phyloP scores from a whole-genome alignment of 352 stramenopile genomes.

The Phytophthora lateralis region DNA sequence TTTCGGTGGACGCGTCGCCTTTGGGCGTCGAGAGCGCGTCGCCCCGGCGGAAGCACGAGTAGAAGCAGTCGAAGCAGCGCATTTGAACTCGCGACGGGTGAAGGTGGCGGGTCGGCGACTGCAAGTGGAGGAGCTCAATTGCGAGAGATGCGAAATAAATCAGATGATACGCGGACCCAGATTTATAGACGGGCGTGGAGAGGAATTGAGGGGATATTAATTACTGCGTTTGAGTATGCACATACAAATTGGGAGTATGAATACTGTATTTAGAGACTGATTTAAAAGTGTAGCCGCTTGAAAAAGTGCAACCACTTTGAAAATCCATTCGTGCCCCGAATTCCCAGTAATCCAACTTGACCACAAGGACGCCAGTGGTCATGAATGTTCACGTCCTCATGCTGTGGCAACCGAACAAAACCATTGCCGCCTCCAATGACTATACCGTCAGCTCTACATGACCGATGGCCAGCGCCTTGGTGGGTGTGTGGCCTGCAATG shows the following conservation, averaged over 20 bases:
- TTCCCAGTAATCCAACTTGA: background rate
- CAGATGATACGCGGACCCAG: constrained; percentile 19
- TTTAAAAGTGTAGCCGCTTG: background rate
- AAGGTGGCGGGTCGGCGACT: background rate
- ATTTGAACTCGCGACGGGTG: constrained; percentile 28
- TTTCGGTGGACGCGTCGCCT: constrained; percentile 16
- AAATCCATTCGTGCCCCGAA: background rate
- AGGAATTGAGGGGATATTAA: background rate
- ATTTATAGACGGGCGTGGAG: background rate
- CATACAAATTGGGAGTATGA: background rate
- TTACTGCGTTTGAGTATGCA: background rate
- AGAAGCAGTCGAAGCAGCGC: constrained; percentile 72
- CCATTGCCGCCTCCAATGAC: background rate
- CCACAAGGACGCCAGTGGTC: background rate
- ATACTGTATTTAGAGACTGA: background rate
- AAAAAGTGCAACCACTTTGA: background rate
- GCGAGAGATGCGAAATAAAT: constrained; percentile 28
- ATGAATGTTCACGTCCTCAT: background rate
- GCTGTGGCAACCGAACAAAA: background rate
- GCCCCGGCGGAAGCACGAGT: constrained; percentile 50
- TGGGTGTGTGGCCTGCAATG: constrained; percentile 2
- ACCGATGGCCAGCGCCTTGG: too few relatives aligned
- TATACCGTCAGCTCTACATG: too few relatives aligned
- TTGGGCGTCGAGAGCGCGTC: constrained; percentile 33
- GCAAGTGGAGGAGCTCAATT: constrained; percentile 5